A percentile compares a stretch with the other conserved stretches of the same genome.
These are phyloP conservation scores for Aurinia saxatilis DNA, from an alignment of 345 rosid species.

Conservation along the genomic window DNA sequence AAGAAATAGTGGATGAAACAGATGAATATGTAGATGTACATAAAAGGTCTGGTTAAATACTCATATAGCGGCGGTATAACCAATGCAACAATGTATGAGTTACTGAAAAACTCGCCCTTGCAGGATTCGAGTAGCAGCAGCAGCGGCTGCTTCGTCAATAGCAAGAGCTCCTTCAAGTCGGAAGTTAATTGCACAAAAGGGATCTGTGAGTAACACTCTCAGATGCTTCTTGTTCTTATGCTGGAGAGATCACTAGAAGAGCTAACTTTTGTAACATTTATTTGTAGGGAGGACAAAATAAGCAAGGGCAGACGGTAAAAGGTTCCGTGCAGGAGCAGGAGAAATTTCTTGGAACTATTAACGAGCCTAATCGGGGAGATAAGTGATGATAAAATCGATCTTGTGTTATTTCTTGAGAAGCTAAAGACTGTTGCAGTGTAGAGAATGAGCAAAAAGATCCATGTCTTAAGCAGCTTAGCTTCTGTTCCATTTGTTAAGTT, in stretches of 20 bases:
- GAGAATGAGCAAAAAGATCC: neutral
- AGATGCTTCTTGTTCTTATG: neutral
- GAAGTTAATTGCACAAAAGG: conserved; percentile 48
- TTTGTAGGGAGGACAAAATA: conserved; percentile 25
- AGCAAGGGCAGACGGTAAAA: conserved; percentile 19
- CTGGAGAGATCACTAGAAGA: neutral
- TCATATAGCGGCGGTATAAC: neutral
- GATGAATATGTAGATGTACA: conserved; percentile 98
- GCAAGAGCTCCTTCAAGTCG: conserved; percentile 89
- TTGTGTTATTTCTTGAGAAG: conserved; percentile 1
- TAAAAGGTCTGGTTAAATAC: conserved; percentile 46
- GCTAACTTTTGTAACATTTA: neutral
- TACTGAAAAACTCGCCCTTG: conserved; percentile 1
- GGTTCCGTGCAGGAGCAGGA: conserved; percentile 15
- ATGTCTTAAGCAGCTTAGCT: neutral
- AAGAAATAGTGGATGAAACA: conserved; percentile 98
- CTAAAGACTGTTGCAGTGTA: neutral
- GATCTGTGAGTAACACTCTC: conserved; percentile 15
- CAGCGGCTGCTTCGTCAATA: conserved; percentile 93
- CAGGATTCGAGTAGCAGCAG: conserved; percentile 94
- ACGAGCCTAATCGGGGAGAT: conserved; percentile 9
- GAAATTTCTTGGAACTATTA: conserved; percentile 15
- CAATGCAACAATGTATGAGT: neutral
- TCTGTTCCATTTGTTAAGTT: neutral
- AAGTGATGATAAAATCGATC: neutral